Evolutionary conservation across 345 rosid species (phyloP).

Genomic region (Gossypium longicalyx): DNA sequence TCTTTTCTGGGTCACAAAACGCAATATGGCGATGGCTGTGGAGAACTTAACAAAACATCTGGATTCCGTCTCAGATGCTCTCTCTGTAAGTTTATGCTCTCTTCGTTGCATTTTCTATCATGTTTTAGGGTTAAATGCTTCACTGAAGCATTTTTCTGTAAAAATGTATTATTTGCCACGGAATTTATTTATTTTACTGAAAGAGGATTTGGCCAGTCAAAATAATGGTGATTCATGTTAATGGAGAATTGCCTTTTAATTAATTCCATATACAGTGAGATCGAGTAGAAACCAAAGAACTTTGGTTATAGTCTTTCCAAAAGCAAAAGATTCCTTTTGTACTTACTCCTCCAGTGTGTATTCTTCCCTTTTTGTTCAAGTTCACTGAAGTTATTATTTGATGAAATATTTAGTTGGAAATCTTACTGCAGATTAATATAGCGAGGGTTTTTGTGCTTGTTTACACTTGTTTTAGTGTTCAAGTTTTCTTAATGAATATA

Average conservation of each 20-base stretch:
- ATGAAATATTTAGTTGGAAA: neutral
- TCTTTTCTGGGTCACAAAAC: conserved; percentile 88
- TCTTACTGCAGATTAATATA: neutral
- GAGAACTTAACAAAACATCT: conserved; percentile 77
- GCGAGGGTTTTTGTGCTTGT: neutral
- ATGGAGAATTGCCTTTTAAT: neutral
- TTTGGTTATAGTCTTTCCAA: neutral
- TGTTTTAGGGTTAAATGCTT: neutral
- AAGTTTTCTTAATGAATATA: conserved; percentile 3
- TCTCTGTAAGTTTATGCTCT: conserved; percentile 49
- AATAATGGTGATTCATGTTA: neutral
- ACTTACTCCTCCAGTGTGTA: neutral
- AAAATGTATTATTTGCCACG: neutral
- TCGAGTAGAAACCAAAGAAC: neutral
- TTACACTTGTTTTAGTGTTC: neutral
- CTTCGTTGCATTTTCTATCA: conserved; percentile 13
- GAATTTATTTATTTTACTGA: neutral
- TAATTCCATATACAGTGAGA: neutral
- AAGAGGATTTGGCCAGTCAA: neutral
- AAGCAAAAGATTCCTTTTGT: neutral
- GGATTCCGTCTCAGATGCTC: conserved; percentile 72
- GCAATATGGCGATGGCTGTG: conserved; percentile 70
- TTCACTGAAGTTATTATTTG: conserved; percentile 4
- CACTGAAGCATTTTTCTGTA: neutral
- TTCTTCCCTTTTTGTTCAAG: neutral